Evolutionary conservation across 768 basidiomycete genomes (phyloP), one percentile per base, ranked within the genome.

Genomic region (Russula vinacea): DNA sequence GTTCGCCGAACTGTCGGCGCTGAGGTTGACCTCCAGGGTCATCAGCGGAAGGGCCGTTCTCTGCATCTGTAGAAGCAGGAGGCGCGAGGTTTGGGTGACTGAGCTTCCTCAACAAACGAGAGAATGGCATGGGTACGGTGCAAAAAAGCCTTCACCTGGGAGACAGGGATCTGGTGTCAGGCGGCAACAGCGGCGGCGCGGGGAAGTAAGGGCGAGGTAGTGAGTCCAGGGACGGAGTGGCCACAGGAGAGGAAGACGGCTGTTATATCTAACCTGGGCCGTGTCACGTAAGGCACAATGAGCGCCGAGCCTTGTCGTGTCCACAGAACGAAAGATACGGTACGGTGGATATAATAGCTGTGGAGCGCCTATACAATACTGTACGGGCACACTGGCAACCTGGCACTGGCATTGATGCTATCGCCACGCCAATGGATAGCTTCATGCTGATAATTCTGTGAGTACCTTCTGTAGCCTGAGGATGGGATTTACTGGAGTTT

Each of bases 91-190:
- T 55, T 7, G 58, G 45, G 2, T 56, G 58, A 39, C 58, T 56
- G 39, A 40, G 40, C 22, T 64, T 60, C 39, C n/a, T 64, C 13
- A 64, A 42, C 39, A 56, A 22, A 40, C 45, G 58, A 17, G 58
- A 32, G 39, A 64, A 5, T 5, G 58, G 16, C 63, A 64, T 64
- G 22, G 52, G 7, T 19, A 37, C 11, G n/a, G 7, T 6, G 19
- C 35, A 54, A 37, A 7, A 37, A 17, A 10, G 6, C 6, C 35
- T 11, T 32, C 19, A 17, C 3, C 13, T 10, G 11, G n/a, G n/a
- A 54, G 13, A 24, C 22, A 24, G 47, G 11, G 5, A 24, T 49
- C 22, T 49, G 9, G 52, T 35, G 33, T 35, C 9, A 44, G 42
- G 42, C 2, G 42, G 42, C 42, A n/a, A 44, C 19, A n/a, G 19